Base-by-base conservation (phyloP, 352 stramenopile species). In the Globisporangium sylvaticum region DNA sequence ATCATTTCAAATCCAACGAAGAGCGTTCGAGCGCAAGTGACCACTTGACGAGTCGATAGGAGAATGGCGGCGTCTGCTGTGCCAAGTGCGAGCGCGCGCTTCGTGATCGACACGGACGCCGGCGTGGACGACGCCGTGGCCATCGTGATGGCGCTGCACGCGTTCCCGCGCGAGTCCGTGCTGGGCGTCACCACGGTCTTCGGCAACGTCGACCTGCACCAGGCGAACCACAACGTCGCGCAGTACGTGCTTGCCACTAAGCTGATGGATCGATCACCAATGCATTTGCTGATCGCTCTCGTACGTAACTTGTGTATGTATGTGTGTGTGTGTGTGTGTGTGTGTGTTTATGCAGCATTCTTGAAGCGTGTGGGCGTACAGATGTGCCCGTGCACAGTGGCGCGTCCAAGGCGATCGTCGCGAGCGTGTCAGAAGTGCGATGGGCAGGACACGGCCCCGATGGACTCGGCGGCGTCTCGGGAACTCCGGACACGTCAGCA, bases 141-240 rank as follows among this genome's bases (percentile, higher is more conserved):
- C 53, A 76, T 95, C 66, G 69, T 95, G 58, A 79, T 93, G 74
- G 80, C 80, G 31, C 79, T 94, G 44, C 81, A 91, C 62, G 71
- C 77, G 22, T 78, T 94, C 53, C 79, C 83, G 29, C 62, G 60
- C 25, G 79, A 84, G 18, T 69, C 80, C 14, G 74, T 94, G 3
- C 76, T 89, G 57, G 83, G 74, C 37, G 74, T 94, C 71, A 94
- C 85, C 46, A 93, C 87, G 20, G 82, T 95, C 64, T 94, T 92
- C 42, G 87, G 87, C 55, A 95, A 95, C 67, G 87, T 95, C 42
- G 77, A 91, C 61, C 56, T 95, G 53, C 81, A 85, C 58, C 87
- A 94, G 72, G 85, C 84, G 58, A 89, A 86, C 68, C 85, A 95
- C 77, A 95, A 95, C 71, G 80, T 91, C 18, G 74, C 74, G 29